Conservation (phyloP, 1,284 basidiomycete genomes). For the Trichosporon inkin region DNA sequence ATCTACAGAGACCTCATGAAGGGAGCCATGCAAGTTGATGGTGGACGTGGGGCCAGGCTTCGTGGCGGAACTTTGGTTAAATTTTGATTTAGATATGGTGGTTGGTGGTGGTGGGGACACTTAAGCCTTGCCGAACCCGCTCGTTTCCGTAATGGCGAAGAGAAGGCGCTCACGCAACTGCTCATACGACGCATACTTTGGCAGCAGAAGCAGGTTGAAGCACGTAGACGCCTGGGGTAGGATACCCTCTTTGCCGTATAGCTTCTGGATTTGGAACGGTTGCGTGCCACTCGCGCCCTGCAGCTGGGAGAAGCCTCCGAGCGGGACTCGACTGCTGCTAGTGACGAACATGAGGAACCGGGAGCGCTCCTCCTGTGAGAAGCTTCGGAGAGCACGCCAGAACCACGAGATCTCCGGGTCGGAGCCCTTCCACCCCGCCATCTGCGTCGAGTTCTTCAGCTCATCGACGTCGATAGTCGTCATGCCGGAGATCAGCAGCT, state of each 20-base stretch:
- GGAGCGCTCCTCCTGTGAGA: slow-evolving; percentile 92
- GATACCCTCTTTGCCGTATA: slow-evolving; percentile 48
- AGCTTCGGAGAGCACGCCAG: slow-evolving; percentile 97
- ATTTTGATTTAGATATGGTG: not conserved
- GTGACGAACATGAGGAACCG: slow-evolving; percentile 97
- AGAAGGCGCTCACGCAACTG: slow-evolving; percentile 82
- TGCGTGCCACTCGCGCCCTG: slow-evolving; percentile 93
- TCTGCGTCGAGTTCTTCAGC: slow-evolving; percentile 73
- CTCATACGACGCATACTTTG: slow-evolving; percentile 87
- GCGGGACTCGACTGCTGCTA: slow-evolving; percentile 83
- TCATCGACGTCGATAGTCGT: slow-evolving; percentile 99
- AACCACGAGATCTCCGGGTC: slow-evolving; percentile 98
- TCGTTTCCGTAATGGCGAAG: slow-evolving; percentile 87
- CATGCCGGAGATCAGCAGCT: slow-evolving; percentile 93
- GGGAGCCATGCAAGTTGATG: slow-evolving; percentile 5
- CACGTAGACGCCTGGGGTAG: slow-evolving; percentile 50
- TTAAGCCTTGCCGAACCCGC: slow-evolving; percentile 71
- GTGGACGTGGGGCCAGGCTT: not conserved
- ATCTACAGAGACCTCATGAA: slow-evolving; percentile 4
- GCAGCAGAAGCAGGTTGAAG: slow-evolving; percentile 64
- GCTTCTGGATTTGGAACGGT: slow-evolving; percentile 92
- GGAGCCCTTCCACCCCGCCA: slow-evolving; percentile 50
- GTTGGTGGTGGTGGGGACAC: not conserved
- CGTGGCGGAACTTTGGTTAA: slow-evolving; percentile 1
- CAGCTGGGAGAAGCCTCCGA: slow-evolving; percentile 86